A percentile compares a stretch with the other conserved stretches of the same genome.
Evolutionary conservation across 177 flowering plant species (phyloP).

Genomic region (Vitis hybrid): DNA sequence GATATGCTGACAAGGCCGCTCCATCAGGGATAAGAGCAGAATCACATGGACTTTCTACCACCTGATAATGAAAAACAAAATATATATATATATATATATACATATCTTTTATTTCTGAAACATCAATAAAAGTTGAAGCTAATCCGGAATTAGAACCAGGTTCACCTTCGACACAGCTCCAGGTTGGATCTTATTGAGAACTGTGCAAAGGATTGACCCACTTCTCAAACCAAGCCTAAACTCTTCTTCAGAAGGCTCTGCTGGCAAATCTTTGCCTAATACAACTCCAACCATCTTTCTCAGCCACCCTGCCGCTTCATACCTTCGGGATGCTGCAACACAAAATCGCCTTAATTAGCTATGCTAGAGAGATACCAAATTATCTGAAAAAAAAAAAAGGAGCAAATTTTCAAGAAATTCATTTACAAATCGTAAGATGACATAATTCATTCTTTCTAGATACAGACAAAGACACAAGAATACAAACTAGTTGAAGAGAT

Average conservation of each 20-base stretch:
- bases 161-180: slow-evolving; percentile 90
- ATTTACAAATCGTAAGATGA: too few relatives aligned
- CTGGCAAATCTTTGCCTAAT: slow-evolving; percentile 83
- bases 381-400: not conserved
- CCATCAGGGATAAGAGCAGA: slow-evolving; percentile 83
- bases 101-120: not conserved
- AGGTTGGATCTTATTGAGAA: slow-evolving; percentile 75
- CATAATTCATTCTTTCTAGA: too few relatives aligned
- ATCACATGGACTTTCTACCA: slow-evolving; percentile 85
- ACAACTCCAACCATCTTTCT: slow-evolving; percentile 82
- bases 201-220: slow-evolving; percentile 86
- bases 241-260: slow-evolving; percentile 92
- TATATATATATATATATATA: not conserved
- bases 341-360: not conserved
- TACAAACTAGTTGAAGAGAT: too few relatives aligned
- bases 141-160: not conserved
- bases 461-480: too few relatives aligned
- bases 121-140: not conserved
- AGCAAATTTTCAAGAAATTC: too few relatives aligned
- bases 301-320: slow-evolving; percentile 88
- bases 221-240: slow-evolving; percentile 81
- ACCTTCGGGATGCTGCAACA: slow-evolving; percentile 63
- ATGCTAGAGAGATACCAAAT: not conserved
- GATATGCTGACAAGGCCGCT: slow-evolving; percentile 91
- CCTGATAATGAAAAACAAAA: slow-evolving; percentile 39